Conservation (phyloP, 192 early-diverging fungal species). For the Coemansia sp. region DNA sequence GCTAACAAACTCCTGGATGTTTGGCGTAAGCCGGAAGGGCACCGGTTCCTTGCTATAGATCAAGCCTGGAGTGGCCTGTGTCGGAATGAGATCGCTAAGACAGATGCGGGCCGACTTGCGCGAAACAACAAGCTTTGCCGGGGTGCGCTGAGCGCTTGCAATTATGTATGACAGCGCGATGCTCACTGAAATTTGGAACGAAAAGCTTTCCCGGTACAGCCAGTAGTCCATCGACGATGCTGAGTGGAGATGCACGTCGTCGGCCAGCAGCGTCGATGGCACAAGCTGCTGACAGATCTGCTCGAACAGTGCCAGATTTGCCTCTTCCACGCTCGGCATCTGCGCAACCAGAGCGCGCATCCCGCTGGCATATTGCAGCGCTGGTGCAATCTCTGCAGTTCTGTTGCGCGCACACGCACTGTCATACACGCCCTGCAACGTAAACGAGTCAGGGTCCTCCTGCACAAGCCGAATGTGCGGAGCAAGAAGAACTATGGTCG, state of each 20-base stretch:
- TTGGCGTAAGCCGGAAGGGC: constrained; percentile 98
- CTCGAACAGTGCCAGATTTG: constrained; percentile 86
- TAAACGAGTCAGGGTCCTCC: constrained; percentile 86
- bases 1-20: constrained; percentile 93
- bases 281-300: constrained; percentile 83
- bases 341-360: constrained; percentile 53
- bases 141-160: constrained; percentile 82
- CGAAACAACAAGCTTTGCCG: constrained; percentile 88
- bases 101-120: constrained; percentile 83
- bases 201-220: constrained; percentile 94
- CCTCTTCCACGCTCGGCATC: constrained; percentile 63
- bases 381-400: constrained; percentile 85
- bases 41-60: constrained; percentile 78
- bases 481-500: constrained; percentile 89
- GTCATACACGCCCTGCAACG: constrained; percentile 93
- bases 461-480: constrained; percentile 90
- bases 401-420: constrained; percentile 72
- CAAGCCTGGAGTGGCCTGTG: constrained; percentile 57
- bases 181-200: constrained; percentile 81
- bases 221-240: constrained; percentile 86
- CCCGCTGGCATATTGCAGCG: constrained; percentile 75
- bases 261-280: constrained; percentile 80
- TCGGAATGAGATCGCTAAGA: constrained; percentile 81
- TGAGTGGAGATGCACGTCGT: constrained; percentile 75
- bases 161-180: constrained; percentile 93